phyloP scores from a whole-genome alignment of 768 basidiomycete species.

The Hysterangium stoloniferum region DNA sequence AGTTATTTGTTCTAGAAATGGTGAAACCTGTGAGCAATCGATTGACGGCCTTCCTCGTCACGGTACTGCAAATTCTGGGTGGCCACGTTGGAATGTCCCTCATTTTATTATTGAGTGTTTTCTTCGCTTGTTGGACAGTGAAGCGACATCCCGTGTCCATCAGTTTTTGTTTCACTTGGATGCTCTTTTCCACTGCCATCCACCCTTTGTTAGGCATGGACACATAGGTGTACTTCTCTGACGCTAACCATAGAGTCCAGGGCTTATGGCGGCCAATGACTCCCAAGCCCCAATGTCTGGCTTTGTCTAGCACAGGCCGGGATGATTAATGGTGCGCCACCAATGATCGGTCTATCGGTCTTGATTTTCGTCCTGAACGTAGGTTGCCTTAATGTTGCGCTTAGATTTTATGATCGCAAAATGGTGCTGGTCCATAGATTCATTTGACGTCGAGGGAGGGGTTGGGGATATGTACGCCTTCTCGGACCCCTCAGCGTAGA shows the following conservation, averaged over 20 bases:
- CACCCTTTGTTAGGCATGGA: too few relatives aligned
- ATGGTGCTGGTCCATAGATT: too few relatives aligned
- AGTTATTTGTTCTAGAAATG: too few relatives aligned
- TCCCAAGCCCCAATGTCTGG: constrained; percentile 17
- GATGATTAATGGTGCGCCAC: constrained; percentile 39
- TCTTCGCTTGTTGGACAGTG: constrained; percentile 34
- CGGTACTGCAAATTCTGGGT: constrained; percentile 43
- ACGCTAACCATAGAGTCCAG: too few relatives aligned
- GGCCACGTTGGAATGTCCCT: constrained; percentile 46
- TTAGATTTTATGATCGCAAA: too few relatives aligned
- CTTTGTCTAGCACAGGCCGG: constrained; percentile 45
- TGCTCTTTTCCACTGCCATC: constrained; percentile 45
- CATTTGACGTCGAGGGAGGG: too few relatives aligned
- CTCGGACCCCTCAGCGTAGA: too few relatives aligned
- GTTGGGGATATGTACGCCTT: too few relatives aligned
- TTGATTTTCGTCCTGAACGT: not conserved
- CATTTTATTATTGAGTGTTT: constrained; percentile 38
- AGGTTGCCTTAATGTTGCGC: too few relatives aligned
- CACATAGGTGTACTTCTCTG: too few relatives aligned
- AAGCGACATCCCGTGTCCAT: constrained; percentile 46
- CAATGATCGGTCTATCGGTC: not conserved
- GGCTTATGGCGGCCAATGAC: not conserved
- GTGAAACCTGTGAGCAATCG: too few relatives aligned
- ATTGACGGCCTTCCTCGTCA: too few relatives aligned
- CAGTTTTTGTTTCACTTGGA: constrained; percentile 50